Evolutionary conservation across 371 early-diverging fungal genomes (phyloP).

Genomic region (Edhazardia aedis): DNA sequence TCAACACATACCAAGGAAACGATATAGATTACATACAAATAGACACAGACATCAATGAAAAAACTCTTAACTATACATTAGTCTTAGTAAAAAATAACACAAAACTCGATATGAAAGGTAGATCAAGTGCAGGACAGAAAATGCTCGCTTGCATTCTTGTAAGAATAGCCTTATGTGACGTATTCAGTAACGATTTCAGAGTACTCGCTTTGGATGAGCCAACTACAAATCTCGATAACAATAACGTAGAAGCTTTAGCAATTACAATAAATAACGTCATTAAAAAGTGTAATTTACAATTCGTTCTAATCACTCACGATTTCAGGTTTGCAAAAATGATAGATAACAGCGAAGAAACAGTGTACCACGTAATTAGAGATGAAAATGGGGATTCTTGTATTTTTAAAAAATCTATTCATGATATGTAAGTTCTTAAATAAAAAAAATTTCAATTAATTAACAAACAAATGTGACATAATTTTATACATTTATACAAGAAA

Average conservation of each 20-base stretch:
- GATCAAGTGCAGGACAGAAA: slow-evolving; percentile 95
- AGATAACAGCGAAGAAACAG: slow-evolving; percentile 25
- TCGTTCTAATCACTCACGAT: slow-evolving; percentile 96
- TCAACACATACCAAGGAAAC: slow-evolving; percentile 74
- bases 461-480: no score
- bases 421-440: no score
- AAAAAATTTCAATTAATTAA: no score
- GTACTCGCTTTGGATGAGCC: slow-evolving; percentile 94
- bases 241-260: slow-evolving; percentile 72
- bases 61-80: slow-evolving; percentile 35
- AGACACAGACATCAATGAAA: slow-evolving; percentile 14
- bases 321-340: slow-evolving; percentile 54
- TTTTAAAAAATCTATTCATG: slow-evolving; percentile 9
- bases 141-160: slow-evolving; percentile 83
- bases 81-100: slow-evolving; percentile 5
- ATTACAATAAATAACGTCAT: slow-evolving; percentile 50
- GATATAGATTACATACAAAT: slow-evolving; percentile 49
- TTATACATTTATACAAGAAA: no score
- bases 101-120: slow-evolving; percentile 82
- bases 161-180: slow-evolving; percentile 79
- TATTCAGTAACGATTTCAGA: slow-evolving; percentile 73
- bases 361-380: slow-evolving; percentile 41
- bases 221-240: slow-evolving; percentile 87
- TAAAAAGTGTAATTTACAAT: slow-evolving; percentile 70
- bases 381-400: slow-evolving; percentile 22